Evolutionary conservation across 2,329 filamentous ascomycete species (phyloP).

Genomic region (Rosellinia necatrix): DNA sequence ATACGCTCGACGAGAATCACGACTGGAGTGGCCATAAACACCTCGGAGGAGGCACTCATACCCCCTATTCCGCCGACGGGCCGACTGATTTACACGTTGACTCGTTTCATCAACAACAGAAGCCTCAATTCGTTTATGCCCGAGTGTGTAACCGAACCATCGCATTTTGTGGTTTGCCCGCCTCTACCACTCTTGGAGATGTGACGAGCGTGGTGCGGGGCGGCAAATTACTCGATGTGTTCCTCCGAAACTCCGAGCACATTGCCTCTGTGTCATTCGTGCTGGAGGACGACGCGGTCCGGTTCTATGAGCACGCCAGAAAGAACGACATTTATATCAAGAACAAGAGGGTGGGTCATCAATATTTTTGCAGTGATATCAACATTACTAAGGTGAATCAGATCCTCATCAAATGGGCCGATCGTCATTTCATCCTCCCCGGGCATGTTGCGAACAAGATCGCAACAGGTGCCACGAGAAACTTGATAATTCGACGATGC

Average conservation of each 20-base stretch:
- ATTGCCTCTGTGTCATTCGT: slow-evolving; percentile 73
- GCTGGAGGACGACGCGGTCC: slow-evolving; percentile 62
- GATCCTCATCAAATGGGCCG: slow-evolving; percentile 71
- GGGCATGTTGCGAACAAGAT: slow-evolving; percentile 69
- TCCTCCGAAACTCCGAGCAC: slow-evolving; percentile 62
- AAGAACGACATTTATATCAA: slow-evolving; percentile 70
- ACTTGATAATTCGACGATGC: slow-evolving; percentile 69
- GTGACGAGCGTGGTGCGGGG: slow-evolving; percentile 69
- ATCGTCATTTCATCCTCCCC: slow-evolving; percentile 70
- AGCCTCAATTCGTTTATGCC: slow-evolving; percentile 39
- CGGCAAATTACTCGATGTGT: slow-evolving; percentile 72
- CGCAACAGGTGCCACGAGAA: slow-evolving; percentile 69
- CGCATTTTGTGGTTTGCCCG: slow-evolving; percentile 64
- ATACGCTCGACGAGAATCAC: slow-evolving; percentile 20
- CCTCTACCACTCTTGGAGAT: slow-evolving; percentile 67
- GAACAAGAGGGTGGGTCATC: slow-evolving; percentile 64
- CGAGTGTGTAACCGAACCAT: slow-evolving; percentile 60
- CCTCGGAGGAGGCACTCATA: slow-evolving; percentile 25
- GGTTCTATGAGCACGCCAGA: slow-evolving; percentile 68
- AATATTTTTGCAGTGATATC: neutral
- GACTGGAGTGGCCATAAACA: slow-evolving; percentile 32
- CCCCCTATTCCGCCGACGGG: slow-evolving; percentile 32
- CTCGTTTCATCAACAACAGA: slow-evolving; percentile 18
- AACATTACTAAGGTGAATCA: slow-evolving; percentile 42
- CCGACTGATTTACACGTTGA: slow-evolving; percentile 25